These are phyloP conservation scores for Durusdinium trenchii DNA, from an alignment of 73 alveolate species.

Conservation along the genomic window DNA sequence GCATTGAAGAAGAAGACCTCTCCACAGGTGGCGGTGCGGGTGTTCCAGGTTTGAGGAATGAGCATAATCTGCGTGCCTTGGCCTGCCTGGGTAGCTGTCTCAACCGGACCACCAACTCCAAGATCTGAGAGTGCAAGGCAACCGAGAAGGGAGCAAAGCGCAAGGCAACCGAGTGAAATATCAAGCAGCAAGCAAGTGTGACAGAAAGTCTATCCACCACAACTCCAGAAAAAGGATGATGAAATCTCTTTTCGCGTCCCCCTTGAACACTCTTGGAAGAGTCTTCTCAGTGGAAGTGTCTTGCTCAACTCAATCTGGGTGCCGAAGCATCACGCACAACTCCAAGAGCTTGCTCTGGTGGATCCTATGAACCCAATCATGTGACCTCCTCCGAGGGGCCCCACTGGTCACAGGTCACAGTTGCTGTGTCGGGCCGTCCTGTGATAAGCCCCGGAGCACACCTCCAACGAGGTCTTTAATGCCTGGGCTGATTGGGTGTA, in stretches of 20 bases:
- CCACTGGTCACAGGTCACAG: not conserved
- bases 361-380: conserved; percentile 24
- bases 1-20: conserved; percentile 92
- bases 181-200: not conserved
- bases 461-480: conserved; percentile 71
- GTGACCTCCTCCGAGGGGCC: not conserved
- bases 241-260: not conserved
- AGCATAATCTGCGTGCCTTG: conserved; percentile 38
- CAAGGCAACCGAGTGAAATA: no score
- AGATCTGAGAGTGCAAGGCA: not conserved
- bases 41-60: not conserved
- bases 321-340: conserved; percentile 28
- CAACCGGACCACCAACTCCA: conserved; percentile 88
- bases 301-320: not conserved
- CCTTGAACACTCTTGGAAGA: not conserved
- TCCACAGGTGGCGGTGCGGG: not conserved
- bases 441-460: conserved; percentile 75
- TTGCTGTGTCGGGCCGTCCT: conserved; percentile 37
- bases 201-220: no score
- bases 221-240: not conserved
- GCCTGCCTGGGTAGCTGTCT: conserved; percentile 83
- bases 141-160: not conserved
- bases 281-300: not conserved
- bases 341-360: conserved; percentile 54
- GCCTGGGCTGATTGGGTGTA: not conserved